A percentile compares a stretch with the other conserved stretches of the same genome.
Conservation (phyloP, 257 asterid species). For the Solanum megistacrolobum region DNA sequence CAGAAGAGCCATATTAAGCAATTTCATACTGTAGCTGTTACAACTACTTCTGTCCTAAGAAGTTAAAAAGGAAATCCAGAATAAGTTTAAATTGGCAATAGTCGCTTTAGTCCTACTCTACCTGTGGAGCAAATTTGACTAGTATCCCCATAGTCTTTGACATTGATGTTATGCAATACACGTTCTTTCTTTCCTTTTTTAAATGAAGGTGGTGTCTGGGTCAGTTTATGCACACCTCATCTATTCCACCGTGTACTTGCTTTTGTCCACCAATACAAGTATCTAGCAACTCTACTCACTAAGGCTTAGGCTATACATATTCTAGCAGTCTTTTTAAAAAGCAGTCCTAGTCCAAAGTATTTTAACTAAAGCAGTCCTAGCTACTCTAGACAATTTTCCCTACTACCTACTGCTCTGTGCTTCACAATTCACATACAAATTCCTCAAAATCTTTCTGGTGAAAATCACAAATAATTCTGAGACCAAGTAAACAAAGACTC, state of each 20-base stretch:
- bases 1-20: neutral
- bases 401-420: neutral
- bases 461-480: neutral
- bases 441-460: neutral
- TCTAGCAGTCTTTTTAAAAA: neutral
- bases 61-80: neutral
- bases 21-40: neutral
- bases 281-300: neutral
- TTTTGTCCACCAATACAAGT: neutral
- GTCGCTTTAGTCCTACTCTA: neutral
- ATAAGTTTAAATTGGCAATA: neutral
- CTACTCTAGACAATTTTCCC: neutral
- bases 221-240: neutral
- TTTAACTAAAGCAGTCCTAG: neutral
- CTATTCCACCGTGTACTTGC: neutral
- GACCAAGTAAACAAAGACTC: neutral
- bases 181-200: neutral
- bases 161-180: neutral
- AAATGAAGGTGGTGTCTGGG: neutral
- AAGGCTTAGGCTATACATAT: neutral
- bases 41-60: neutral
- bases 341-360: neutral
- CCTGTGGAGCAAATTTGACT: neutral
- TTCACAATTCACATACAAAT: neutral
- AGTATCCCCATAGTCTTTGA: neutral